These are phyloP conservation scores for Blastomyces parvus DNA, from an alignment of 2,329 filamentous ascomycete genomes.

Conservation along the genomic window DNA sequence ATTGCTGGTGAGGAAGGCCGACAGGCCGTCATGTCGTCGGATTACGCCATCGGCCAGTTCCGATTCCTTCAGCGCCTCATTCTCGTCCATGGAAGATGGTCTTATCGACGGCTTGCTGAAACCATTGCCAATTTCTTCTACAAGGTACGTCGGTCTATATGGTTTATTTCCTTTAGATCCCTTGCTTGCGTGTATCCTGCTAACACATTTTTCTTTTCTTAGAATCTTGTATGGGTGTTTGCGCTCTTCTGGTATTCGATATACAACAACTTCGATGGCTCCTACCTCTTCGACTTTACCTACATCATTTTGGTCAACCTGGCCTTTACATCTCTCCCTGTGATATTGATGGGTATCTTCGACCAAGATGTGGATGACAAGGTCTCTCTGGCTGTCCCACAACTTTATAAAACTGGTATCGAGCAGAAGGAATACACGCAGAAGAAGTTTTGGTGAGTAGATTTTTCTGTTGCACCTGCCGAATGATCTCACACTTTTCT, in stretches of 20 bases:
- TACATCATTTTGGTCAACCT: slow-evolving; percentile 97
- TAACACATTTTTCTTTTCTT: slow-evolving; percentile 5
- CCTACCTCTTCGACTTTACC: slow-evolving; percentile 94
- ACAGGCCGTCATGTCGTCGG: slow-evolving; percentile 90
- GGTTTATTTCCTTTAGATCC: neutral
- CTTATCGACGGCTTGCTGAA: slow-evolving; percentile 87
- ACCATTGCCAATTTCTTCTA: slow-evolving; percentile 99
- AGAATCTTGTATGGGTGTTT: slow-evolving; percentile 97
- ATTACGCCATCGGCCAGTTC: slow-evolving; percentile 93
- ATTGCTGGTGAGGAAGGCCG: slow-evolving; percentile 88
- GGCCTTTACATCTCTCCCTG: slow-evolving; percentile 88
- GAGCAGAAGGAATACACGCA: slow-evolving; percentile 96
- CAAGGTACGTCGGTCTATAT: slow-evolving; percentile 50
- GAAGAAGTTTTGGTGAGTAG: slow-evolving; percentile 79
- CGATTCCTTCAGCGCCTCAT: slow-evolving; percentile 75
- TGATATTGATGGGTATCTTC: slow-evolving; percentile 90
- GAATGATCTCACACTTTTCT: slow-evolving; percentile 18
- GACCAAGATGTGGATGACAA: slow-evolving; percentile 95
- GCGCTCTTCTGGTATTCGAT: slow-evolving; percentile 96
- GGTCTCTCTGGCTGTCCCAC: slow-evolving; percentile 86
- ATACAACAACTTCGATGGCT: slow-evolving; percentile 90
- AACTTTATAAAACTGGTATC: slow-evolving; percentile 91
- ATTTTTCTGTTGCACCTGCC: neutral
- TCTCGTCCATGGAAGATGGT: slow-evolving; percentile 88
- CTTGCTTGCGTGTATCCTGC: neutral